Percentiles rank a stretch among this genome's conserved stretches.
phyloP scores from a whole-genome alignment of 2,329 filamentous ascomycete genomes.

The Sporothrix pseudoabietina region DNA sequence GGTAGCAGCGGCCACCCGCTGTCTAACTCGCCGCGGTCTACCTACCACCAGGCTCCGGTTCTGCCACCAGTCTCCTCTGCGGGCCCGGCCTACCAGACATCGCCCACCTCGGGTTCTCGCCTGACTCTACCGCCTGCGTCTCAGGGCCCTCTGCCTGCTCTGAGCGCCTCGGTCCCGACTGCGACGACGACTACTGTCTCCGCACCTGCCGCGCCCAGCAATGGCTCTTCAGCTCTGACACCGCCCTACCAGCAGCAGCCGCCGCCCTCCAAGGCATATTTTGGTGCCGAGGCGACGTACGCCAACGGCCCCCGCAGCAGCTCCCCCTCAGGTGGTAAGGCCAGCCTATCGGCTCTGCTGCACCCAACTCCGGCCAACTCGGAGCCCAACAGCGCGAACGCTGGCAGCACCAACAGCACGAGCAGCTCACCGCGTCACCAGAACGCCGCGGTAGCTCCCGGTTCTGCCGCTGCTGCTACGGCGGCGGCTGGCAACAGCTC shows the following conservation, averaged over 20 bases:
- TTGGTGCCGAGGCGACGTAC: constrained; percentile 39
- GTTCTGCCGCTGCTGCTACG: neutral
- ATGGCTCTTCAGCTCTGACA: constrained; percentile 24
- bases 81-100: constrained; percentile 23
- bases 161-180: neutral
- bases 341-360: constrained; percentile 52
- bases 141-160: constrained; percentile 25
- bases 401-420: constrained; percentile 46
- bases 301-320: constrained; percentile 32
- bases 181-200: constrained; percentile 2
- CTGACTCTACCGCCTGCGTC: constrained; percentile 30
- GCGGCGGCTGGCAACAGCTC: neutral
- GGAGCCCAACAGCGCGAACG: constrained; percentile 46
- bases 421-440: constrained; percentile 53
- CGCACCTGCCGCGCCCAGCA: neutral
- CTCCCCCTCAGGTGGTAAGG: constrained; percentile 39
- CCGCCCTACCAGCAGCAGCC: constrained; percentile 41
- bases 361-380: constrained; percentile 54
- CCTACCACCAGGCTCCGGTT: constrained; percentile 31
- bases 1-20: constrained; percentile 17
- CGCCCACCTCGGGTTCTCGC: constrained; percentile 28
- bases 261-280: constrained; percentile 49
- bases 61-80: constrained; percentile 31
- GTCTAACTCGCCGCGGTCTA: constrained; percentile 29
- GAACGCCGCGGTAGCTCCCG: neutral